Conservation (phyloP, 176 grass and related monocot species). For the Cenchrus fungigraminus region DNA sequence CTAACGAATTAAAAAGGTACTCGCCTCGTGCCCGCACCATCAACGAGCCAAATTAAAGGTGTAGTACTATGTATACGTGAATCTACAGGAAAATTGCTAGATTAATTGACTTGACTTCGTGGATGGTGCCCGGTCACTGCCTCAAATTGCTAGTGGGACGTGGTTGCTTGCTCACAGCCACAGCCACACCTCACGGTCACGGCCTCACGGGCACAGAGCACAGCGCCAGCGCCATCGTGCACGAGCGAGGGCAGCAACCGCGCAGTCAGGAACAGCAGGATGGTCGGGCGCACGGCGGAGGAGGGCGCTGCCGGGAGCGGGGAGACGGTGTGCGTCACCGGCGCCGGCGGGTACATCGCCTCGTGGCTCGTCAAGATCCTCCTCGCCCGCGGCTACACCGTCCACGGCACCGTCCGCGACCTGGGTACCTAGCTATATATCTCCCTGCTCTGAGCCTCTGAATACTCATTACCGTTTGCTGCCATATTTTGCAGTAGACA, state of each 20-base stretch:
- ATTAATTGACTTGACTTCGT: too few relatives aligned
- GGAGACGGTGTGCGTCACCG: conserved; percentile 17
- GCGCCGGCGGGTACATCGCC: conserved; percentile 52
- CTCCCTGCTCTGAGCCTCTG: too few relatives aligned
- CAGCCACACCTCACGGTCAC: too few relatives aligned
- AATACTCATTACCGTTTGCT: too few relatives aligned
- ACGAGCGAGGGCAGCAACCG: background rate
- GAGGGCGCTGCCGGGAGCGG: background rate
- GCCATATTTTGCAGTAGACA: background rate
- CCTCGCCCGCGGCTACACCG: conserved; percentile 50
- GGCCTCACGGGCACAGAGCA: background rate
- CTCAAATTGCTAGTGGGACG: background rate
- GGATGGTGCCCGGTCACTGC: too few relatives aligned
- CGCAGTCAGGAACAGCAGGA: background rate
- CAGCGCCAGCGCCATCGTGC: background rate
- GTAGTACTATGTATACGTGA: too few relatives aligned
- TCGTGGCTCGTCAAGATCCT: conserved; percentile 67
- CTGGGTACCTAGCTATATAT: conserved; percentile 22
- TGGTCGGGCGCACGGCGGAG: background rate
- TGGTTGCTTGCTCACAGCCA: background rate
- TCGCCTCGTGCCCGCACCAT: too few relatives aligned
- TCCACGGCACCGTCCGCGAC: conserved; percentile 61
- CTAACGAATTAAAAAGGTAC: too few relatives aligned
- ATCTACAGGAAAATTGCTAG: too few relatives aligned
- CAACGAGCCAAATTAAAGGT: too few relatives aligned